Base-by-base conservation (phyloP, 1,284 basidiomycete species). In the Irpex sp. region DNA sequence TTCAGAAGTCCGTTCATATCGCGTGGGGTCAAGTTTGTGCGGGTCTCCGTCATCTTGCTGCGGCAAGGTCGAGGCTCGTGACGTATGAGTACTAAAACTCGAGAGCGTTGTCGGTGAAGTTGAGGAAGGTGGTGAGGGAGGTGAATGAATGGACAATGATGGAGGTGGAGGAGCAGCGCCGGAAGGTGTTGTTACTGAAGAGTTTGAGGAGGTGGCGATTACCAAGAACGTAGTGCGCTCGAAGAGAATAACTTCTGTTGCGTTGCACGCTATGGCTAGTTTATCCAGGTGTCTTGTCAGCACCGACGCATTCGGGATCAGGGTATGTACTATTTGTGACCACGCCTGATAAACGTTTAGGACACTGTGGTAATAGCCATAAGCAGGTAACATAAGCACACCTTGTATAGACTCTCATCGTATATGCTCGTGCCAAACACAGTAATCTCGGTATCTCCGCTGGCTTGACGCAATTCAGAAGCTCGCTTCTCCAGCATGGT, bases 151-250 rank as follows among this genome's bases (percentile, higher is more conserved):
- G 49, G 49, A 9, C 66, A 62, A 35, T 21, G 33, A 21, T 33
- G 59, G 72, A 64, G 49, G 70, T 17, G 59, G 53, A 19, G 59
- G 65, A 33, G 43, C 50, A 36, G n/a, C 65, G 26, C 39, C 63
- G 39, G 47, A 59, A 7, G 66, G 50, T 33, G 60, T 50, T 68
- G 73, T 58, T 4, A 67, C 36, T 8, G 66, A 64, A 2, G 69
- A 64, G 13, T 77, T 74, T 3, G 82, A 77, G 31, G 87, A 90
- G 6, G 89, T 90, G 4, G 94, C 94, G 67, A 99, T 95, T 68
- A 98, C 95, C 57, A 99, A 89, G 79, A 99, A 99, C 15, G 97
- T 99, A 2, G 95, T 96, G 59, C 92, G 88, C 75, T 99, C 97
- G 70, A 99, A 99, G 26, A 98, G 85, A 64, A 99, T 90, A 58